phyloP scores from a whole-genome alignment of 345 rosid genomes.

The Rhodamnia rubescens region DNA sequence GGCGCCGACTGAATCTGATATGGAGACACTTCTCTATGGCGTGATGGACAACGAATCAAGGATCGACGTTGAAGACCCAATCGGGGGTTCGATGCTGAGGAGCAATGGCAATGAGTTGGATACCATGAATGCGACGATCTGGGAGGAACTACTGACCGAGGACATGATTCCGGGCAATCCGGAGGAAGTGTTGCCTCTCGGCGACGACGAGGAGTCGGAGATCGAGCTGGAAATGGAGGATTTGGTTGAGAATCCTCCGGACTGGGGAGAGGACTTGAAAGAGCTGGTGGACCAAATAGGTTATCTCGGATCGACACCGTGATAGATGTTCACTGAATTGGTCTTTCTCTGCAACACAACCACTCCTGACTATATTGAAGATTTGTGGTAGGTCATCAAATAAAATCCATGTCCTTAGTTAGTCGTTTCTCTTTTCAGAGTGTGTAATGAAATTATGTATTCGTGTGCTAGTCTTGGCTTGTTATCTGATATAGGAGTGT shows the following conservation, averaged over 20 bases:
- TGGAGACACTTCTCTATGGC: background rate
- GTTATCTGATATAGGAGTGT: background rate
- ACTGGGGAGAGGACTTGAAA: conserved; percentile 49
- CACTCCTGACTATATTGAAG: background rate
- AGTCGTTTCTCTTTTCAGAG: background rate
- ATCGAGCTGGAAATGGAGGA: conserved; percentile 48
- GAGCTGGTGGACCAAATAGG: conserved; percentile 67
- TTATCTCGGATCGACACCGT: conserved; percentile 41
- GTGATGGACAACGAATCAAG: background rate
- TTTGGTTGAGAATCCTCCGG: conserved; percentile 31
- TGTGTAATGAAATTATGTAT: background rate
- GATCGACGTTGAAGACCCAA: background rate
- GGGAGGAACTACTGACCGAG: conserved; percentile 36
- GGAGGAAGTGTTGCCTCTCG: conserved; percentile 13
- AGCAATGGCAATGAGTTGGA: background rate
- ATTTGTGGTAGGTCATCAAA: background rate
- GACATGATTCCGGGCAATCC: conserved; percentile 17
- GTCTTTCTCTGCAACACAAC: background rate
- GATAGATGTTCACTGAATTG: background rate
- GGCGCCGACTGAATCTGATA: background rate
- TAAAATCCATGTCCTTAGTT: background rate
- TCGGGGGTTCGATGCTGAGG: background rate
- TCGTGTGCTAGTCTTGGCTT: background rate
- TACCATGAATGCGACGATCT: conserved; percentile 19
- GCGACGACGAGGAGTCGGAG: conserved; percentile 21